Evolutionary conservation across 768 basidiomycete species (phyloP), one percentile per base, ranked within the genome.

Genomic region (Suillus brevipes): DNA sequence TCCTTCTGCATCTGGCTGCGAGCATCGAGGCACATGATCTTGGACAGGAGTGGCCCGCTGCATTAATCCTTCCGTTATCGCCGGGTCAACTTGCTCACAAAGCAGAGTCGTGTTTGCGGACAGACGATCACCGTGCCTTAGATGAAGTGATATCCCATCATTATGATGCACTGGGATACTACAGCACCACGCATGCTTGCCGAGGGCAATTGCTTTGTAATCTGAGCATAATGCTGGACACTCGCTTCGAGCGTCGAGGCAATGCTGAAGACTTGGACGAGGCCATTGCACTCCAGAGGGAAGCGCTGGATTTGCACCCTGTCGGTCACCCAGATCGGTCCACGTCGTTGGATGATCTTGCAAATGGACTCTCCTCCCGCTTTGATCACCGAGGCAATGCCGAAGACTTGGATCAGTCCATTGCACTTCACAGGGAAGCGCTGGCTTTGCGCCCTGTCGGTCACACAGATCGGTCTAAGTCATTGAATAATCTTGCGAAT

Each of bases 351-450:
- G 3, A 23, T 47, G 23, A 13, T 12, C 45, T 47, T 47, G 45
- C n/a, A 0, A 0, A 0, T 47, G 1, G 0, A n/a, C n/a, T 47
- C 12, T 47, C 10, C 9, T 6, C n/a, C n/a, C 45, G n/a, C n/a
- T 47, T 47, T 12, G 0, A 23, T 2, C 10, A 23, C 45, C n/a
- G 5, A 47, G n/a, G 45, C 10, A 47, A 47, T 12, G 45, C 10
- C n/a, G 4, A 47, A 23, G 45, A 47, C 45, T 47, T 47, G 45
- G n/a, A 23, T 23, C 7, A 47, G 20, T 20, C 45, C 2, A 47
- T n/a, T 5, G 20, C 20, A 2, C 20, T 47, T n/a, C 10, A 10
- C 4, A 47, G 20, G 4, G 45, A 47, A n/a, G 20, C 45, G n/a
- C 45, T 47, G 45, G 45, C 45, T 9, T 47, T 47, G 10, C 5